Evolutionary conservation across 164 flowering plant genomes (phyloP), one percentile per base, ranked within the genome.

Genomic region (Protea cynaroides): DNA sequence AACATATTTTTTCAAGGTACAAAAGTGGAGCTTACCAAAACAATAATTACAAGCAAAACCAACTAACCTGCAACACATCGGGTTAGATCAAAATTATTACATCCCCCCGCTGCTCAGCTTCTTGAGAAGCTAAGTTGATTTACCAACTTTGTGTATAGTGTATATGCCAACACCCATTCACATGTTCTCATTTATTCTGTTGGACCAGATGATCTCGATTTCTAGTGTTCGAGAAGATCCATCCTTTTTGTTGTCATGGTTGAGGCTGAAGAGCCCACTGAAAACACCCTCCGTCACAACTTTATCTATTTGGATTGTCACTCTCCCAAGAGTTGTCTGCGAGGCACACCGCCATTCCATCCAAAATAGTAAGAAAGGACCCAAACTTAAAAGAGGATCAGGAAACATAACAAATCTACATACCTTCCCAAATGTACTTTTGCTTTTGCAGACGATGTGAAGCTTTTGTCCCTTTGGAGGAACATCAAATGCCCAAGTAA

Each of bases 401-500:
- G 2, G 50, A 63, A 63, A 34, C 10, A 25, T 13, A 51, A 37
- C 11, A 47, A 56, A 58, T 19, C 11, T 22, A 56, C 58, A 66
- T 82, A 89, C 97, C 94, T 92, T 92, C 53, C 92, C 96, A 64
- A 92, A 92, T 38, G 96, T 89, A 53, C 76, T 89, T 69, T 83
- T 92, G 88, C 83, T 89, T 82, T 85, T 89, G 87, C 97, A 92
- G 36, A 78, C 51, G 58, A 92, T 92, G 65, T 87, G 92, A 24
- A 89, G 93, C 44, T 89, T 92, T 73, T 92, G 97, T 24, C 96
- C 97, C 73, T 87, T 92, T 1, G 96, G 97, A 24, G 97, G 97
- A 23, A 89, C 90, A 78, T 92, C 96, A 75, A 92, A 92, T 25
- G 90, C 88, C 97, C 97, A 89, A n/a, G 86, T 86, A 69, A 89